A percentile compares a stretch with the other conserved stretches of the same genome.
These are phyloP conservation scores for Nakazawaea sp. DNA, from an alignment of 805 yeast genomes.

Conservation along the genomic window DNA sequence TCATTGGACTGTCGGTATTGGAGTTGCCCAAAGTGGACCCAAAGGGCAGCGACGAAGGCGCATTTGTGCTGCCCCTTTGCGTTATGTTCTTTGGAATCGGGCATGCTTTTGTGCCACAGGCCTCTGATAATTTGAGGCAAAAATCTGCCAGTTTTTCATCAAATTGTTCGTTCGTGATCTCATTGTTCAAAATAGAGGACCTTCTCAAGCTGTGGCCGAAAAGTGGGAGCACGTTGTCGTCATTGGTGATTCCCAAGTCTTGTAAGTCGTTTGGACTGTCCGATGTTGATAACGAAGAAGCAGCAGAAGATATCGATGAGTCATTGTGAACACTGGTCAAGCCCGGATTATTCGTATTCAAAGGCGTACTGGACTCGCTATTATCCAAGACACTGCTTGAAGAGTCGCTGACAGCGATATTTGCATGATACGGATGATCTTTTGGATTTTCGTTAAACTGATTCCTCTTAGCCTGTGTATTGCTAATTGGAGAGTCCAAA, in stretches of 20 bases:
- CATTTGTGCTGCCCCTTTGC: slow-evolving; percentile 2
- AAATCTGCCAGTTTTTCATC: slow-evolving; percentile 70
- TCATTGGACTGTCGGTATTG: slow-evolving; percentile 6
- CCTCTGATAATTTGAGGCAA: slow-evolving; percentile 69
- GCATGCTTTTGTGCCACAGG: slow-evolving; percentile 70
- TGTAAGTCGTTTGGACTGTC: slow-evolving; percentile 22
- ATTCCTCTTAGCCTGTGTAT: slow-evolving; percentile 4
- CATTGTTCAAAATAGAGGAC: slow-evolving; percentile 20
- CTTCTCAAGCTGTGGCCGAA: slow-evolving; percentile 10
- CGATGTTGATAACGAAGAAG: slow-evolving; percentile 27
- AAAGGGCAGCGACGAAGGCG: not conserved
- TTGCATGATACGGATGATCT: slow-evolving; percentile 4
- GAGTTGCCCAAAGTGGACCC: not conserved
- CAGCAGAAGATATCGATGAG: slow-evolving; percentile 21
- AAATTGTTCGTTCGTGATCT: slow-evolving; percentile 22
- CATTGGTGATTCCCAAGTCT: slow-evolving; percentile 2
- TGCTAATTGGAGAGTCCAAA: not conserved
- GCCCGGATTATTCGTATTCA: slow-evolving; percentile 9
- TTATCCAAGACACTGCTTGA: not conserved
- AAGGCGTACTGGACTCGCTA: slow-evolving; percentile 2
- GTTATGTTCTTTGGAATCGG: slow-evolving; percentile 50
- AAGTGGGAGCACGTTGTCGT: slow-evolving; percentile 4
- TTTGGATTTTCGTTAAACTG: not conserved
- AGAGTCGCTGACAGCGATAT: slow-evolving; percentile 5
- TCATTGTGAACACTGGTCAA: slow-evolving; percentile 3